Evolutionary conservation across 2,329 filamentous ascomycete species (phyloP).

Genomic region (Pseudomassariella vexata): DNA sequence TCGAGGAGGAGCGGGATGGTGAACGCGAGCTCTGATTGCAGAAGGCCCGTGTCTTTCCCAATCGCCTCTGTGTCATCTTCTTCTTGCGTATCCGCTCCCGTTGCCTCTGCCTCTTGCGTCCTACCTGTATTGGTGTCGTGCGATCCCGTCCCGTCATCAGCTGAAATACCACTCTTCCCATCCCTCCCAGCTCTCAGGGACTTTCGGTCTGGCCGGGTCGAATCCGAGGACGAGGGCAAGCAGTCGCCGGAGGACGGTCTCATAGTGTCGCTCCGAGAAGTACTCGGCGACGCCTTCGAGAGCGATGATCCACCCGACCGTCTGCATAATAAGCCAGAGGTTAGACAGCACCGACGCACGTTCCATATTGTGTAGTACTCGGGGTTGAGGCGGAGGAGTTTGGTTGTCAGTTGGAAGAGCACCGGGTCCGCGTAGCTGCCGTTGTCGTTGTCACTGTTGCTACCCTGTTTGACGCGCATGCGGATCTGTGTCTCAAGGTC

Average conservation of each 20-base stretch:
- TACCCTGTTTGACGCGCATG: constrained; percentile 40
- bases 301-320: constrained; percentile 35
- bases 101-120: constrained; percentile 8
- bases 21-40: constrained; percentile 73
- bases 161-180: constrained; percentile 48
- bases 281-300: constrained; percentile 50
- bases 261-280: constrained; percentile 47
- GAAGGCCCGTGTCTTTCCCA: constrained; percentile 36
- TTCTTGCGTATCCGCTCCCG: no score
- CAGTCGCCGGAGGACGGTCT: constrained; percentile 60
- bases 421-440: constrained; percentile 46
- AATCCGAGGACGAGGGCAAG: constrained; percentile 44
- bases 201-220: constrained; percentile 40
- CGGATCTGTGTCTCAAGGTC: constrained; percentile 63
- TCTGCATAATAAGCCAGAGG: constrained; percentile 51
- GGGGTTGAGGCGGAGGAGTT: constrained; percentile 69
- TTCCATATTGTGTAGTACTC: constrained; percentile 94
- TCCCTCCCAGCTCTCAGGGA: constrained; percentile 44
- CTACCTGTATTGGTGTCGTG: no score
- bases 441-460: constrained; percentile 37
- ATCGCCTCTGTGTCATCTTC: constrained; percentile 7
- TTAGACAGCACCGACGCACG: constrained; percentile 68
- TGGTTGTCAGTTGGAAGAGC: constrained; percentile 64
- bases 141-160: constrained; percentile 42
- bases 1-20: constrained; percentile 77